phyloP scores from a whole-genome alignment of 2,329 filamentous ascomycete species.

The Trichoderma sp. region DNA sequence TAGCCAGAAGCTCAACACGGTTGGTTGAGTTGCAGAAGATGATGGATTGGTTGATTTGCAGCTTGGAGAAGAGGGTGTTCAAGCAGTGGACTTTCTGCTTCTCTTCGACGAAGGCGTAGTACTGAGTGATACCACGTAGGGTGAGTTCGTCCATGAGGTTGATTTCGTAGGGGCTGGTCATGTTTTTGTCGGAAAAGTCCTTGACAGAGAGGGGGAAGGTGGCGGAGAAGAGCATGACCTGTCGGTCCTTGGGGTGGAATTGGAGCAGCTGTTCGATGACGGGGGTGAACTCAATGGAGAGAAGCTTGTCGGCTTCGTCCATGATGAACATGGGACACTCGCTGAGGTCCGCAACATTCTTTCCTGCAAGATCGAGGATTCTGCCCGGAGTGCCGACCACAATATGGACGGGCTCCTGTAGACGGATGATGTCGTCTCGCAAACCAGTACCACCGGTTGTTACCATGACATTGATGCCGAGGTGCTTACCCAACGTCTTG shows the following conservation, averaged over 20 bases:
- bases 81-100: slow-evolving; percentile 99
- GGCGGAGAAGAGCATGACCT: slow-evolving; percentile 99
- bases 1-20: slow-evolving; percentile 92
- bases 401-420: slow-evolving; percentile 93
- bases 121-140: slow-evolving; percentile 95
- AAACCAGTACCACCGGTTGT: slow-evolving; percentile 94
- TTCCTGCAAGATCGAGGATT: slow-evolving; percentile 93
- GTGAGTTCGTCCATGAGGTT: slow-evolving; percentile 99
- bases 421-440: slow-evolving; percentile 92
- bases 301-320: slow-evolving; percentile 97
- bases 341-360: slow-evolving; percentile 92
- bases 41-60: slow-evolving; percentile 99
- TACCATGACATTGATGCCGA: slow-evolving; percentile 98
- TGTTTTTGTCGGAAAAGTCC: slow-evolving; percentile 97
- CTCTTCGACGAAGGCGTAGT: slow-evolving; percentile 98
- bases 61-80: slow-evolving; percentile 97
- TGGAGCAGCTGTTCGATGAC: slow-evolving; percentile 94
- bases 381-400: slow-evolving; percentile 95
- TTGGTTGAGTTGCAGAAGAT: slow-evolving; percentile 99
- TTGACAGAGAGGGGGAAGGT: slow-evolving; percentile 98
- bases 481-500: slow-evolving; percentile 96
- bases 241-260: slow-evolving; percentile 94
- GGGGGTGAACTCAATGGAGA: slow-evolving; percentile 94
- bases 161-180: slow-evolving; percentile 95
- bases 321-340: slow-evolving; percentile 98